These are phyloP conservation scores for Pseudogymnoascus sp. DNA, from an alignment of 2,329 filamentous ascomycete species.

Conservation along the genomic window DNA sequence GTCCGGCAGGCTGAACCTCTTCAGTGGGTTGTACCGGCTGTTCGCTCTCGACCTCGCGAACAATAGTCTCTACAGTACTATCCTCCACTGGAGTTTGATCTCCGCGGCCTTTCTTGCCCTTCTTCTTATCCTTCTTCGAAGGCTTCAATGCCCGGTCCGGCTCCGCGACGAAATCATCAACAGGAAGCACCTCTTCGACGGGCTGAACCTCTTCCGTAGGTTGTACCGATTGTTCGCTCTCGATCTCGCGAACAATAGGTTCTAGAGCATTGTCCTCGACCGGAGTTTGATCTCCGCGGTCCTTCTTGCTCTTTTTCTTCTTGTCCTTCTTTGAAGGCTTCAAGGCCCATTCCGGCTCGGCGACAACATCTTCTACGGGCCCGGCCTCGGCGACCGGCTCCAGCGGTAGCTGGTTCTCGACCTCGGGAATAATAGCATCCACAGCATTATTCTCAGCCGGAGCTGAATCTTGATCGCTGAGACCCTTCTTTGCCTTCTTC, in stretches of 20 bases:
- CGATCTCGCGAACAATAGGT: not conserved
- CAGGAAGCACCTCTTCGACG: not conserved
- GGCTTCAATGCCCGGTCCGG: not conserved
- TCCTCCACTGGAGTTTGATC: not conserved
- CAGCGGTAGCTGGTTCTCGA: too few species aligned
- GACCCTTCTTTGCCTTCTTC: conserved; percentile 31
- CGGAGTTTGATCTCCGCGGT: not conserved
- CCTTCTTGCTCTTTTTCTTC: conserved; percentile 24
- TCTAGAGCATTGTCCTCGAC: not conserved
- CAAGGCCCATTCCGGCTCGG: not conserved
- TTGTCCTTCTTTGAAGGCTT: conserved; percentile 33
- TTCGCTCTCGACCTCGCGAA: not conserved
- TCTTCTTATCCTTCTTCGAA: conserved; percentile 36
- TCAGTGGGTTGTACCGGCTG: not conserved
- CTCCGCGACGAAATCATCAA: not conserved
- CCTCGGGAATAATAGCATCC: not conserved
- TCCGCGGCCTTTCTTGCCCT: conserved; percentile 6
- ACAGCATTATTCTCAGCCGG: not conserved
- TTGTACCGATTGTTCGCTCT: not conserved
- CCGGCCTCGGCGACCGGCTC: too few species aligned
- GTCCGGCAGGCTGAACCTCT: conserved; percentile 14
- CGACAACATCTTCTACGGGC: not conserved
- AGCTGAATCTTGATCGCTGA: not conserved
- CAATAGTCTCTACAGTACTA: not conserved
- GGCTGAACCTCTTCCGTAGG: not conserved